Evolutionary conservation across 805 yeast species (phyloP), one percentile per base, ranked within the genome.

Genomic region (Cyberlindnera maclurae): DNA sequence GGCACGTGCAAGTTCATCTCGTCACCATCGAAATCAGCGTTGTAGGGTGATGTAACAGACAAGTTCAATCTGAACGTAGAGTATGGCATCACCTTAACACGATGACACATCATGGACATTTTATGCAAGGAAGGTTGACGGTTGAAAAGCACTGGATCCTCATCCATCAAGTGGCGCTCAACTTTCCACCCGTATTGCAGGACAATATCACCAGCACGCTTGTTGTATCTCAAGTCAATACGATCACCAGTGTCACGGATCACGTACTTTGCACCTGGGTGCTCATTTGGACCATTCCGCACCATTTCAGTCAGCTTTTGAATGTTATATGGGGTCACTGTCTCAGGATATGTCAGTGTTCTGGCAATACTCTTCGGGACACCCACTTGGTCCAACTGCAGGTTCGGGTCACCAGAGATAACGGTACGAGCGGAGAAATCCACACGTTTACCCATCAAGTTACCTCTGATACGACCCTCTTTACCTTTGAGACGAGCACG

Each of bases 1-100:
- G 99, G 98, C 51, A 90, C 98, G 58, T 93, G 99, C 68, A 93
- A 82, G 66, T 93, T 93, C 99, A 93, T 93, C 68, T 93, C 99
- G 65, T 93, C 99, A 73, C 99, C 99, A 70, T 93, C 99, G 71
- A 93, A 93, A 82, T 93, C 99, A 33, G 99, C 99, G 67, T 93
- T 93, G 65, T 93, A 93, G n/a, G 99, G 99, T 15, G 97, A 87
- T 0, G 98, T 93, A 33, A 93, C 98, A 18, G 97, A 93, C 60
- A 93, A 70, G 59, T 93, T 93, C 68, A 93, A 72, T 68, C 99
- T 77, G 72, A 93, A 93, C 0, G 99, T 93, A 6, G 97, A 89
- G 60, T 88, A 93, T 11, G 99, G 99, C 96, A 93, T 88, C 34
- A 93, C 98, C 59, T 85, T 88, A 28, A 93, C 98, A 65, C 96